Evolutionary conservation across 257 asterid species (phyloP).

Genomic region (Apocynum venetum): DNA sequence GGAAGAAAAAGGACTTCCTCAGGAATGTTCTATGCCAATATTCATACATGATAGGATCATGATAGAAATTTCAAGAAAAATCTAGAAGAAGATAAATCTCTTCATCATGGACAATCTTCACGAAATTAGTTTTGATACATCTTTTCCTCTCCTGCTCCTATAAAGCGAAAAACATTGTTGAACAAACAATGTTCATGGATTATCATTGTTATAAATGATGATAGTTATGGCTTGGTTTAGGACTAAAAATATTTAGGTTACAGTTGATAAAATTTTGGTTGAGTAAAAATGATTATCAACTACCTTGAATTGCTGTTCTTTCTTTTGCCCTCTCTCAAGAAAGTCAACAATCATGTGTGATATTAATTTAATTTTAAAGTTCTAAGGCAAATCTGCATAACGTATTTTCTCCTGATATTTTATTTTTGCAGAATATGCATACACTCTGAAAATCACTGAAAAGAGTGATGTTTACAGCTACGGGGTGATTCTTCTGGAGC

Average conservation of each 20-base stretch:
- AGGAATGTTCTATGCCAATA: neutral
- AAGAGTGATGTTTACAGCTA: conserved; percentile 87
- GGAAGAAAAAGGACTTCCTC: neutral
- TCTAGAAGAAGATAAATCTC: neutral
- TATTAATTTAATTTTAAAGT: neutral
- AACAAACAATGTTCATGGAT: neutral
- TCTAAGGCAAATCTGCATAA: neutral
- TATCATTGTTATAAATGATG: neutral
- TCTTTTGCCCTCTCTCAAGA: neutral
- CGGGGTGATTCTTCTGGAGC: conserved; percentile 63
- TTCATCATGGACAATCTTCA: neutral
- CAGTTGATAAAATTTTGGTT: neutral
- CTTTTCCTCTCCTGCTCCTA: neutral
- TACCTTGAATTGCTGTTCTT: neutral
- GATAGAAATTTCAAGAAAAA: neutral
- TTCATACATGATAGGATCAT: neutral
- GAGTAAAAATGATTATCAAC: neutral
- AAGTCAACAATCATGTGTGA: neutral
- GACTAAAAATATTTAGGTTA: neutral
- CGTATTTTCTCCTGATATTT: neutral
- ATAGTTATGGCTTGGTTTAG: neutral
- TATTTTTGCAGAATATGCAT: conserved; percentile 58
- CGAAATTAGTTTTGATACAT: neutral
- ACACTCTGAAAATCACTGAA: conserved; percentile 64
- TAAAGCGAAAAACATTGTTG: neutral